Evolutionary conservation across 164 flowering plant species (phyloP), one percentile per base, ranked within the genome.

Genomic region (Umbilicus rupestris): DNA sequence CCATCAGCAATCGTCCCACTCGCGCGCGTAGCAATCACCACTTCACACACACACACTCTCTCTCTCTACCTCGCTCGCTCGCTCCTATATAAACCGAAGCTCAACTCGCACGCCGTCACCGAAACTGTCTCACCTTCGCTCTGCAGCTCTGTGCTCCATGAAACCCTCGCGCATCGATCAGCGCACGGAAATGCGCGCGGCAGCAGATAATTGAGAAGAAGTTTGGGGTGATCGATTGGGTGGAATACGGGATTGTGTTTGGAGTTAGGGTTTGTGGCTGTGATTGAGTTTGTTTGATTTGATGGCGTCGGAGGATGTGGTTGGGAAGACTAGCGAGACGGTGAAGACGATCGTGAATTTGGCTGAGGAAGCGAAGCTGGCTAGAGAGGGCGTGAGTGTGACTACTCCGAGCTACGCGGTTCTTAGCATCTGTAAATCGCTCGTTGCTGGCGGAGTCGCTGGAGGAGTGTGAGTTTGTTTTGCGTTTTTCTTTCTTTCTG

Each of bases 311-410:
- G 81, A 80, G 71, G 83, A 80, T 67, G 83, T 80, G 37, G 69
- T 67, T 24, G 69, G 69, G 68, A 89, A 88, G 73, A 71, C 84
- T 35, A 78, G 85, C 42, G 91, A 92, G 62, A 75, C 91, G 19
- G 96, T 90, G 37, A 68, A 86, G 47, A 93, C 84, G 73, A 84
- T 90, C 70, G 98, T 89, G 20, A 90, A 86, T 71, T 82, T 90
- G 24, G 98, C 98, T 5, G 98, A 90, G 73, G 97, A 93, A 75
- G 98, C 97, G 45, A 89, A 89, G 80, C 76, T 83, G 1, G 87
- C 88, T 4, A 83, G 93, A 33, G 89, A 87, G 69, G 96, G 91
- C 39, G 95, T 93, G 12, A 88, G 90, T 47, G 93, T 90, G 11
- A 88, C 83, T 78, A 84, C 89, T 31, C 89, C 92, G 9, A 77